phyloP scores from a whole-genome alignment of 2,329 filamentous ascomycete species.

The Huntiella savannae region DNA sequence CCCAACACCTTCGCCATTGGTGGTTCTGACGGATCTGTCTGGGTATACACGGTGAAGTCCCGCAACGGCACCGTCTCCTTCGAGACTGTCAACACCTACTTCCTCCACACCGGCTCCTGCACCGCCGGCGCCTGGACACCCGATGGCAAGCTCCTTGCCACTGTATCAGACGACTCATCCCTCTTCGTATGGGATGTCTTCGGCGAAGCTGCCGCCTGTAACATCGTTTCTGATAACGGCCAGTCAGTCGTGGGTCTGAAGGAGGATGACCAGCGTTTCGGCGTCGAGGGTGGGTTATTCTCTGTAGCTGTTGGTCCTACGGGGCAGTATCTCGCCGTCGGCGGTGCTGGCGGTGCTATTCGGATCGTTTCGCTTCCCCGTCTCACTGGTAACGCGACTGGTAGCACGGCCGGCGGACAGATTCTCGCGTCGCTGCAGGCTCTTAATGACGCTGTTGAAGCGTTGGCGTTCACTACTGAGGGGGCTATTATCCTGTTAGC shows the following conservation, averaged over 20 bases:
- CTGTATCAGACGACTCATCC: conserved; percentile 72
- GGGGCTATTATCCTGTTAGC: conserved; percentile 32
- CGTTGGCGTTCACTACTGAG: conserved; percentile 38
- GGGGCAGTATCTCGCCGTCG: conserved; percentile 63
- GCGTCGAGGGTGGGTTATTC: conserved; percentile 79
- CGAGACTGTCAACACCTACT: conserved; percentile 77
- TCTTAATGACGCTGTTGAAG: conserved; percentile 60
- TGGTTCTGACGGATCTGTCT: conserved; percentile 77
- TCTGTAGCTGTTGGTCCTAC: conserved; percentile 67
- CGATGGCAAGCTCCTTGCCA: conserved; percentile 71
- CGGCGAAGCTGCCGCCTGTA: conserved; percentile 47
- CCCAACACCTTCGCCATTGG: conserved; percentile 75
- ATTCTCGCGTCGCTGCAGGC: conserved; percentile 72
- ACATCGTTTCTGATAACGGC: conserved; percentile 31
- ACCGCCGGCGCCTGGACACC: conserved; percentile 84
- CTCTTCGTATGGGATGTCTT: conserved; percentile 90
- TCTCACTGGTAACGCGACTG: conserved; percentile 21
- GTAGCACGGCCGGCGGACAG: conserved; percentile 26
- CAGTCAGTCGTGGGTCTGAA: conserved; percentile 60
- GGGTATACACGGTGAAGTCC: conserved; percentile 78
- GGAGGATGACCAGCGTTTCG: conserved; percentile 70
- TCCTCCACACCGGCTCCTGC: conserved; percentile 68
- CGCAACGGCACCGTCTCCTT: conserved; percentile 41
- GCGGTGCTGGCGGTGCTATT: conserved; percentile 72
- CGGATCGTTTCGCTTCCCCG: conserved; percentile 71